Evolutionary conservation across 345 rosid genomes (phyloP), one percentile per base, ranked within the genome.

Genomic region (Moringa oleifera): DNA sequence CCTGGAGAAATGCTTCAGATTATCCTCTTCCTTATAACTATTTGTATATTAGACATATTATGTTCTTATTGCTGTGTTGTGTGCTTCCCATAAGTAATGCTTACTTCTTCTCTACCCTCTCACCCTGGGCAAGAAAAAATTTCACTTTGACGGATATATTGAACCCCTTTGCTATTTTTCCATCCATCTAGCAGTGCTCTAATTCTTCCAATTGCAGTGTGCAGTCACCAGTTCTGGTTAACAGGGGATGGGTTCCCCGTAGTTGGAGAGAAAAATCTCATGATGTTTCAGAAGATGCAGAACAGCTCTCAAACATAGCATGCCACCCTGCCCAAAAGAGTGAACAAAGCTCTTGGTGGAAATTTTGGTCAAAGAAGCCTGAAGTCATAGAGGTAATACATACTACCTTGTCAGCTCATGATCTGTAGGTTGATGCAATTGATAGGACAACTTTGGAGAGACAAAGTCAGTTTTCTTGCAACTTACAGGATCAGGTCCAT

Each of bases 241-340:
- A 90, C 69, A 88, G 96, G 64, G 99, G 99, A 72, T 94, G 99
- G 99, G 93, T 90, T 23, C 99, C 97, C 24, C 90, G 95, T 18
- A 82, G 85, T 73, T 88, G 99, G 99, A 88, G 84, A 72, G 95
- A 94, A 37, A 83, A 80, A 59, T 72, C 84, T 51, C 41, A 61
- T 19, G 74, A 76, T 76, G 70, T 70, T 52, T 58, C 68, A 41
- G 78, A 65, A 36, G 73, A 81, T 41, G 18, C 31, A 23, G 74
- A 73, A 31, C 79, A 76, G 59, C 71, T 68, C 55, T 63, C 75
- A 51, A 70, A 56, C 64, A 49, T 2, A 51, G 61, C 65, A 47
- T 25, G 62, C 19, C 53, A 73, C 36, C 41, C 80, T 54, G 63
- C 58, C n/a, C 78, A 78, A 71, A 69, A 66, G 66, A 71, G 37